phyloP scores from a whole-genome alignment of 768 basidiomycete genomes.

The Zangia roseola region DNA sequence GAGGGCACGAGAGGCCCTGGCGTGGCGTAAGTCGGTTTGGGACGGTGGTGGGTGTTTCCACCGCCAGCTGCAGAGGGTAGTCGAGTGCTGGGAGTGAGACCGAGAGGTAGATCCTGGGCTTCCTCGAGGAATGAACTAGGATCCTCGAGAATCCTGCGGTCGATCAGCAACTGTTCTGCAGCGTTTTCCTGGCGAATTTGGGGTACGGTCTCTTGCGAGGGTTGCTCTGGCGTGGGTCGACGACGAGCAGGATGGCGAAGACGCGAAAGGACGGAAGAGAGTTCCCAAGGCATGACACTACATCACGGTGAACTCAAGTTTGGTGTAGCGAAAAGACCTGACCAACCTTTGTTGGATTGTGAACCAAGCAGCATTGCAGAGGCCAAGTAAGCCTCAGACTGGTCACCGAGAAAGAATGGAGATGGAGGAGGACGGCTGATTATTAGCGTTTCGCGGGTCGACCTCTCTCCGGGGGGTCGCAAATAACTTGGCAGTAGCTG shows the following conservation, averaged over 20 bases:
- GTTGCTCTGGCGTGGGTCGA: slow-evolving; percentile 15
- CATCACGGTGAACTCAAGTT: background rate
- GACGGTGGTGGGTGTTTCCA: background rate
- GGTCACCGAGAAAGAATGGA: background rate
- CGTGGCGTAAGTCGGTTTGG: slow-evolving; percentile 2
- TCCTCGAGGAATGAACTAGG: slow-evolving; percentile 30
- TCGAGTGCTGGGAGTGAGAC: slow-evolving; percentile 31
- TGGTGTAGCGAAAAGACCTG: background rate
- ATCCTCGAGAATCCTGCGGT: slow-evolving; percentile 30
- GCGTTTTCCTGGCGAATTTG: background rate
- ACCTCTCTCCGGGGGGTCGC: slow-evolving; percentile 30
- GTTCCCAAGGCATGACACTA: slow-evolving; percentile 23
- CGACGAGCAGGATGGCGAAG: slow-evolving; percentile 29
- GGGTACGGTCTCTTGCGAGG: slow-evolving; percentile 4
- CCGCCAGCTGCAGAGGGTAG: slow-evolving; percentile 13
- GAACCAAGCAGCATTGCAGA: slow-evolving; percentile 8
- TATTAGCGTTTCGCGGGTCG: background rate
- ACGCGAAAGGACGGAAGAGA: slow-evolving; percentile 34
- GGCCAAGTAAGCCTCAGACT: slow-evolving; percentile 1
- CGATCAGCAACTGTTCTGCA: slow-evolving; percentile 13
- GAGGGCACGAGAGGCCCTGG: background rate
- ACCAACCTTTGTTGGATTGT: slow-evolving; percentile 3
- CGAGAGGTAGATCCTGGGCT: slow-evolving; percentile 10
- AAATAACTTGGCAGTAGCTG: background rate
- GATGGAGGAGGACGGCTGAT: background rate